These are phyloP conservation scores for Verbena officinalis DNA, from an alignment of 257 asterid genomes.

Conservation along the genomic window DNA sequence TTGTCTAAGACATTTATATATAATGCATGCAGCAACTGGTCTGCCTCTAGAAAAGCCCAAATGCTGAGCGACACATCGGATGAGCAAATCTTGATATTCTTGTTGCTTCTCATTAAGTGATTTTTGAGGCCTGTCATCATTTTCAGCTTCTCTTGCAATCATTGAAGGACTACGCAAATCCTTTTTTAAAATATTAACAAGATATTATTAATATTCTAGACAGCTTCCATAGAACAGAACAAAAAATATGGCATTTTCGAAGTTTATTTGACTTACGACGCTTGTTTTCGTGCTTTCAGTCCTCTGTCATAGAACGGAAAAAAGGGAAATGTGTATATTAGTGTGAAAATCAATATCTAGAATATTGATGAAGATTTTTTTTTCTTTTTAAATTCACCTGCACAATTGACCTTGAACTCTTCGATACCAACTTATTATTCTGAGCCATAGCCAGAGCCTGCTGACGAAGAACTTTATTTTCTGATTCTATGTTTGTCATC, in stretches of 20 bases:
- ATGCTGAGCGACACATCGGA: conserved; percentile 89
- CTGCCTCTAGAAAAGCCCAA: conserved; percentile 88
- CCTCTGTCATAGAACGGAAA: conserved; percentile 51
- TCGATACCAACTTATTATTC: conserved; percentile 69
- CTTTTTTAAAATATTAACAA: conserved; percentile 39
- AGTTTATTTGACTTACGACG: conserved; percentile 60
- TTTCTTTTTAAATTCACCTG: conserved; percentile 55
- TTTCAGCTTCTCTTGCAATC: conserved; percentile 66
- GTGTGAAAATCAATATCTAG: conserved; percentile 27
- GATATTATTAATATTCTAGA: conserved; percentile 24
- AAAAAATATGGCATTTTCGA: conserved; percentile 12
- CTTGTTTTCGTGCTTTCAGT: conserved; percentile 67
- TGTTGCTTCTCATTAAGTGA: conserved; percentile 92
- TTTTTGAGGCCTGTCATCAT: conserved; percentile 88
- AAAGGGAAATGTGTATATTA: conserved; percentile 24
- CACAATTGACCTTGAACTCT: conserved; percentile 80
- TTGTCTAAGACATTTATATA: conserved; percentile 93
- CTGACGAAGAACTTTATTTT: conserved; percentile 96
- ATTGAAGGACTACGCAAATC: conserved; percentile 79
- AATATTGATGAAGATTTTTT: conserved; percentile 22
- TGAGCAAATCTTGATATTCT: conserved; percentile 91
- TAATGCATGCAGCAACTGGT: conserved; percentile 90
- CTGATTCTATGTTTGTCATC: conserved; percentile 86
- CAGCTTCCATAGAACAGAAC: conserved; percentile 1
- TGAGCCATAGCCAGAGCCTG: conserved; percentile 98